Conservation (phyloP, 176 grass and related monocot species). For the Musa beccarii region DNA sequence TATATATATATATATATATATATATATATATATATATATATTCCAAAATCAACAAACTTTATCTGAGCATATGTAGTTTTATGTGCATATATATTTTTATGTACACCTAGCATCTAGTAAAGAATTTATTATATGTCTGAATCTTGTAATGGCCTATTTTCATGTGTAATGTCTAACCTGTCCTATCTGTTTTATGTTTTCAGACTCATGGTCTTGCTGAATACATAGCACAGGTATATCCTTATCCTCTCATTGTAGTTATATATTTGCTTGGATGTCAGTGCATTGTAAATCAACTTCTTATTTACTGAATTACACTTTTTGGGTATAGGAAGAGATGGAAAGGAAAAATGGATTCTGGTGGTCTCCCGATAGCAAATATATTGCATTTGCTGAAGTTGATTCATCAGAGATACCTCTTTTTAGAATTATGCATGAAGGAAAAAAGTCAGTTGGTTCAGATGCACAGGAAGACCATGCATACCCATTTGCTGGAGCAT, state of each 20-base stretch:
- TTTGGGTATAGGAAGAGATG: constrained; percentile 85
- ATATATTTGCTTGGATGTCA: neutral
- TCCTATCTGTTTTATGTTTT: constrained; percentile 53
- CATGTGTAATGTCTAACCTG: constrained; percentile 41
- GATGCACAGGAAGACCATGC: constrained; percentile 96
- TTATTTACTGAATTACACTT: constrained; percentile 19
- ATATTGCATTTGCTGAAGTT: constrained; percentile 83
- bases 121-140: neutral
- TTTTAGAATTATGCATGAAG: constrained; percentile 98
- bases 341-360: constrained; percentile 97
- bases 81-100: neutral
- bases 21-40: too few relatives aligned
- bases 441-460: constrained; percentile 63
- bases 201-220: constrained; percentile 93
- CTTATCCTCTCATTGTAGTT: neutral
- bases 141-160: constrained; percentile 9
- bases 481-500: constrained; percentile 90
- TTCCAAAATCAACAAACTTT: too few relatives aligned
- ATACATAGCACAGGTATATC: constrained; percentile 89
- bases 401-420: constrained; percentile 89
- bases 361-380: constrained; percentile 95
- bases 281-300: constrained; percentile 1
- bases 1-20: too few relatives aligned
- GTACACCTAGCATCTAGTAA: neutral
- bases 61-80: too few relatives aligned